Evolutionary conservation across 768 basidiomycete genomes (phyloP).

Genomic region (Rhizopogon rudus): DNA sequence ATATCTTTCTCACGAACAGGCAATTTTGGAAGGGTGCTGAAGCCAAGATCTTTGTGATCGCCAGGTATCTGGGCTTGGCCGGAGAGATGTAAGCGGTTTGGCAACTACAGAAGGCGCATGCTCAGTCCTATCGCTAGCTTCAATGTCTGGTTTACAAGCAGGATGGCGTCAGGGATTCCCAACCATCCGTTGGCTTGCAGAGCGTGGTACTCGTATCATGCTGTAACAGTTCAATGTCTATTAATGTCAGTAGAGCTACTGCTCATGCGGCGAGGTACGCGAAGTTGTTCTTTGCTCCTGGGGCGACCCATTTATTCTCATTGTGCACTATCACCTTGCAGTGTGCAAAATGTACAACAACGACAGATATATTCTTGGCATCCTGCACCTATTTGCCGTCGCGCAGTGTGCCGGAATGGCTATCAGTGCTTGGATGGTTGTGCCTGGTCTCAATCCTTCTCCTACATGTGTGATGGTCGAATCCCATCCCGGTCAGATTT

Average conservation of each 20-base stretch:
- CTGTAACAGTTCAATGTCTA: constrained; percentile 9
- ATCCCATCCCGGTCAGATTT: constrained; percentile 9
- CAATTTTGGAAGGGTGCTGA: neutral
- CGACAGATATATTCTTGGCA: constrained; percentile 1
- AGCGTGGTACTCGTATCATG: constrained; percentile 15
- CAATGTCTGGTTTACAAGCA: constrained; percentile 15
- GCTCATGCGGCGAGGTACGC: constrained; percentile 17
- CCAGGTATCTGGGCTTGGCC: constrained; percentile 11
- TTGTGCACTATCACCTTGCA: neutral
- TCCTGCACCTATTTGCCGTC: constrained; percentile 6
- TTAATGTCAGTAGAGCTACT: constrained; percentile 7
- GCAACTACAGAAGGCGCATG: neutral
- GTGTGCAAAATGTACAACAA: constrained; percentile 14
- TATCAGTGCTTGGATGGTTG: constrained; percentile 9
- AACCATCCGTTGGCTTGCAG: constrained; percentile 7
- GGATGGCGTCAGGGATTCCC: constrained; percentile 11
- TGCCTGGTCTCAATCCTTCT: constrained; percentile 8
- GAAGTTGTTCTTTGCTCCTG: neutral
- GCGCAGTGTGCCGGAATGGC: constrained; percentile 14
- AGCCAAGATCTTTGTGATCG: constrained; percentile 6
- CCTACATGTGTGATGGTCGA: constrained; percentile 11
- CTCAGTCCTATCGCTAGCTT: constrained; percentile 8
- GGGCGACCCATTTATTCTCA: neutral
- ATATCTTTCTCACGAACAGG: neutral
- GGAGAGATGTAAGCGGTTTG: constrained; percentile 14